Conservation (phyloP, 2,329 filamentous ascomycete species). For the Aciculosporium take region DNA sequence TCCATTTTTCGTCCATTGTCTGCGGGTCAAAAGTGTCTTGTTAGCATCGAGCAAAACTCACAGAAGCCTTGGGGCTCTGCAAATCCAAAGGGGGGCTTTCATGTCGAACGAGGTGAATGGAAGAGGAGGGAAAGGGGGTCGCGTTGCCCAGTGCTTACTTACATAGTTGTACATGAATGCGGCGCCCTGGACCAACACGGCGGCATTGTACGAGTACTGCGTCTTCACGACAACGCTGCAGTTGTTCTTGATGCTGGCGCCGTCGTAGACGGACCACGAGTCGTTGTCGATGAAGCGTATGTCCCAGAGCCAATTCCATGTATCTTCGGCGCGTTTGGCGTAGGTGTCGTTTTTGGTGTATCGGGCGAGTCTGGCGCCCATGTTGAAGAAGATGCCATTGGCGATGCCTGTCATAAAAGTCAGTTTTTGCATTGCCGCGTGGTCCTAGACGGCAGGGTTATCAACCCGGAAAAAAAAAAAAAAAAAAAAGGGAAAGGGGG, state of each 20-base stretch:
- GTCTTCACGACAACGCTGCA: constrained; percentile 46
- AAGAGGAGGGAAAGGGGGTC: too few species aligned
- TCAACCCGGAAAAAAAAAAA: not conserved
- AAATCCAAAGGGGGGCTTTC: too few species aligned
- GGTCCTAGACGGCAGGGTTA: too few species aligned
- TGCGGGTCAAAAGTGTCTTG: constrained; percentile 25
- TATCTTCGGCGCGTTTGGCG: constrained; percentile 42
- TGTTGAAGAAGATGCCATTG: constrained; percentile 49
- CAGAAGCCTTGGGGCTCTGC: too few species aligned
- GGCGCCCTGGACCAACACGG: constrained; percentile 44
- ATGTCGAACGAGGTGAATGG: too few species aligned
- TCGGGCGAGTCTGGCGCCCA: constrained; percentile 54
- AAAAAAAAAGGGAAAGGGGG: not conserved
- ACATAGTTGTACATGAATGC: constrained; percentile 55
- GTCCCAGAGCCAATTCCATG: constrained; percentile 41
- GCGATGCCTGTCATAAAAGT: constrained; percentile 40
- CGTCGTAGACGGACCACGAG: constrained; percentile 49
- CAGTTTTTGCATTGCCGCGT: too few species aligned
- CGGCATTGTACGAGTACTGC: constrained; percentile 55
- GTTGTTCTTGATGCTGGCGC: constrained; percentile 39
- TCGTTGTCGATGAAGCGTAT: constrained; percentile 42
- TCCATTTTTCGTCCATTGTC: constrained; percentile 1
- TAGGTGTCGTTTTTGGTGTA: constrained; percentile 57
- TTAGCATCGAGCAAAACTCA: constrained; percentile 9
- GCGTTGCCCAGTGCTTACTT: constrained; percentile 11